Percentiles rank a stretch among this genome's conserved stretches.
phyloP scores from a whole-genome alignment of 192 early-diverging fungal genomes.

The Borealophlyctis nickersoniae region DNA sequence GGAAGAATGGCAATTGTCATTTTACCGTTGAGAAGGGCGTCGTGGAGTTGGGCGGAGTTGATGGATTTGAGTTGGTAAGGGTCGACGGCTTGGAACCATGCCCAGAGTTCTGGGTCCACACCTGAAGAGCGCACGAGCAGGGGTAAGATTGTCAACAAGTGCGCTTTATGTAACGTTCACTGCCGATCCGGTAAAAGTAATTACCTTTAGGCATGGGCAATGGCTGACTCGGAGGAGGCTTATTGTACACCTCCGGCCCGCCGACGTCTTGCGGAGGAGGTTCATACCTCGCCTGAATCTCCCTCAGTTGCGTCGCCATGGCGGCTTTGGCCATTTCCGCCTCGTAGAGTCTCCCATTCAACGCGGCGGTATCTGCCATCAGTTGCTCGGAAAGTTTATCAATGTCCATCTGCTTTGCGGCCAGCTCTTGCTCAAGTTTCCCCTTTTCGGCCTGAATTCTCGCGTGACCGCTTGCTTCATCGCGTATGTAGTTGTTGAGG shows the following conservation, averaged over 20 bases:
- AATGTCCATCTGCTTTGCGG: constrained; percentile 15
- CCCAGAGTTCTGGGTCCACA: constrained; percentile 24
- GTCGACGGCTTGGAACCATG: constrained; percentile 12
- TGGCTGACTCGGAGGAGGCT: constrained; percentile 17
- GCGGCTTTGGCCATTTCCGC: not conserved
- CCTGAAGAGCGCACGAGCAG: no score
- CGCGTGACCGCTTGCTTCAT: not conserved
- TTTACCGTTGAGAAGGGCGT: constrained; percentile 11
- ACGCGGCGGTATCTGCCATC: constrained; percentile 8
- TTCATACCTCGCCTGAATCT: constrained; percentile 19
- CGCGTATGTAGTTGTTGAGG: constrained; percentile 8
- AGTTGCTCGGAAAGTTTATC: not conserved
- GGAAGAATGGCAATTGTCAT: not conserved
- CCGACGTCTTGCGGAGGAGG: constrained; percentile 17
- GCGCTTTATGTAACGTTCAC: no score
- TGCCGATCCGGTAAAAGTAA: no score
- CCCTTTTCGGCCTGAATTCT: not conserved
- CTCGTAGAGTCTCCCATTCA: not conserved
- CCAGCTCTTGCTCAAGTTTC: not conserved
- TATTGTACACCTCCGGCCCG: constrained; percentile 7
- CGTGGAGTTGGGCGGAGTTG: constrained; percentile 25
- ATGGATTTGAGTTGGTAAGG: constrained; percentile 26
- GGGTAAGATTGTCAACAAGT: no score
- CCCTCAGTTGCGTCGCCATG: constrained; percentile 4
- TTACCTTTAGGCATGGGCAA: constrained; percentile 17